Evolutionary conservation across 371 early-diverging fungal genomes (phyloP).

Genomic region (Globomyces sp.): DNA sequence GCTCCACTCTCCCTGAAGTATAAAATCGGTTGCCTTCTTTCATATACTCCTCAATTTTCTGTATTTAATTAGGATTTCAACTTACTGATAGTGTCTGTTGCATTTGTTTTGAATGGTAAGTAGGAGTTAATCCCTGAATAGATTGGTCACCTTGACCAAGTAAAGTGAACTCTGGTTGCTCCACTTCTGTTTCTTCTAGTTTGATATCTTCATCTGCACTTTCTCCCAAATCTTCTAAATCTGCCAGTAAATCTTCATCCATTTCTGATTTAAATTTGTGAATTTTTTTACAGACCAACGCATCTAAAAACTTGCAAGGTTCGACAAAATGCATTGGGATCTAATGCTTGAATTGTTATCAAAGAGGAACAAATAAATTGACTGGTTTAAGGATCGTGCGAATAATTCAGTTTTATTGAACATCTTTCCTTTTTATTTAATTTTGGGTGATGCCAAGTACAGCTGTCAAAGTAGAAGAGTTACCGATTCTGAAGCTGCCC

Average conservation of each 20-base stretch:
- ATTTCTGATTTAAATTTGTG: constrained; percentile 14
- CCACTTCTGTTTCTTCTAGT: constrained; percentile 16
- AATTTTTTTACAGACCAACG: too few species aligned
- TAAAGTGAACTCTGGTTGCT: constrained; percentile 9
- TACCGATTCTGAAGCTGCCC: too few species aligned
- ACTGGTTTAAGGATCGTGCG: too few species aligned
- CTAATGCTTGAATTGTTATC: too few species aligned
- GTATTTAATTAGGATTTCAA: not conserved
- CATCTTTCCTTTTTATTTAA: too few species aligned
- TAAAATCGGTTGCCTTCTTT: constrained; percentile 35
- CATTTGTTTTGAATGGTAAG: constrained; percentile 24
- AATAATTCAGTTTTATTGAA: too few species aligned
- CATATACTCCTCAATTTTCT: constrained; percentile 32
- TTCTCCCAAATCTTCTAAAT: constrained; percentile 44
- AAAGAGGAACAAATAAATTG: too few species aligned
- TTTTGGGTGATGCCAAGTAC: too few species aligned
- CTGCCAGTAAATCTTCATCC: constrained; percentile 44
- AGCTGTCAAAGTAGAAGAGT: too few species aligned
- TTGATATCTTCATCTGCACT: constrained; percentile 19
- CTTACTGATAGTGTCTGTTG: not conserved
- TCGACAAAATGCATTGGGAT: too few species aligned
- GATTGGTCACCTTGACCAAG: constrained; percentile 15
- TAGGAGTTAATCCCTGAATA: constrained; percentile 29
- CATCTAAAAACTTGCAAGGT: too few species aligned
- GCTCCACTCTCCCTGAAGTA: constrained; percentile 32